Evolutionary conservation across 2,329 filamentous ascomycete species (phyloP).

Genomic region (Monosporascus ibericus): DNA sequence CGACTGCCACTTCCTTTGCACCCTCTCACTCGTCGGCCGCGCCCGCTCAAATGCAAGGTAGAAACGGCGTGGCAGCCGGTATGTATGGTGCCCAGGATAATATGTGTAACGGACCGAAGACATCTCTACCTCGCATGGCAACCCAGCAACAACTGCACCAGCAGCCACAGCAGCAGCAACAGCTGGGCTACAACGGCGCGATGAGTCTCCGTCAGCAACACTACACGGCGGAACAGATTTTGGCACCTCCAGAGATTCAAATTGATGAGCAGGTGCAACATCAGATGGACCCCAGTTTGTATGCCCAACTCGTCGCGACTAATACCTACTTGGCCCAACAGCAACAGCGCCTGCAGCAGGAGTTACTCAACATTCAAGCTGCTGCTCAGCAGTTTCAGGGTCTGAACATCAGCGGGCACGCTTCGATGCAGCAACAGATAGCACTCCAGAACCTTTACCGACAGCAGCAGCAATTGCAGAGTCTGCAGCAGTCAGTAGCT

Average conservation of each 20-base stretch:
- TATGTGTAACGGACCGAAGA: conserved; percentile 48
- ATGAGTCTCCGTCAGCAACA: conserved; percentile 35
- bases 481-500: conserved; percentile 57
- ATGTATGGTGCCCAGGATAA: conserved; percentile 39
- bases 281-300: conserved; percentile 77
- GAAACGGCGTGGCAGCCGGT: conserved; percentile 38
- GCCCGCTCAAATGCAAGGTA: conserved; percentile 33
- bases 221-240: conserved; percentile 83
- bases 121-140: conserved; percentile 41
- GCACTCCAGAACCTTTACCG: conserved; percentile 47
- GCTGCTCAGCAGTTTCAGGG: conserved; percentile 78
- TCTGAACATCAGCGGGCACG: conserved; percentile 59
- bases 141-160: conserved; percentile 26
- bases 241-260: conserved; percentile 76
- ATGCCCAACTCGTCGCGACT: conserved; percentile 83
- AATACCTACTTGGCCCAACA: conserved; percentile 91
- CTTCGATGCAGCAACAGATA: conserved; percentile 38
- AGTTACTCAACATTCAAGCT: conserved; percentile 76
- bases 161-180: conserved; percentile 22
- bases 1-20: conserved; percentile 64
- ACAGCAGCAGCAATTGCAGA: conserved; percentile 57
- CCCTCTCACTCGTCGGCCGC: conserved; percentile 39
- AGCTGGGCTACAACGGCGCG: conserved; percentile 16
- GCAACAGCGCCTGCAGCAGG: conserved; percentile 91
- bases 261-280: conserved; percentile 64